Conservation (phyloP, 495 filamentous ascomycete species). For the Lepraria neglecta region DNA sequence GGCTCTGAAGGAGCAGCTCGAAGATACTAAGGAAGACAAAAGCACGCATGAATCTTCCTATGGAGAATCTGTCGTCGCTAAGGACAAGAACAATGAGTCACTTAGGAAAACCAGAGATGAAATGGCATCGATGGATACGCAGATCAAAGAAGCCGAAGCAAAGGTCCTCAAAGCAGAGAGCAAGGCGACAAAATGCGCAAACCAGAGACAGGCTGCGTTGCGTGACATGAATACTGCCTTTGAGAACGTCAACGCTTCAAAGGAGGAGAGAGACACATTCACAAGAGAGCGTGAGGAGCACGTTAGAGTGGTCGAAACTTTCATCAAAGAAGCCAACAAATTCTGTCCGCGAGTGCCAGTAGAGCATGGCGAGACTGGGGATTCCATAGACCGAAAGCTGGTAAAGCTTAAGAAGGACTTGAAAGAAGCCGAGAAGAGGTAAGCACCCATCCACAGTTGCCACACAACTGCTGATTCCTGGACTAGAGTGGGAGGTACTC, state of each 20-base stretch:
- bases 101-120: constrained; percentile 39
- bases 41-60: constrained; percentile 42
- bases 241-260: constrained; percentile 43
- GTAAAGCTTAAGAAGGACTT: constrained; percentile 53
- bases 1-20: constrained; percentile 46
- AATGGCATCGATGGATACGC: constrained; percentile 37
- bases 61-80: constrained; percentile 47
- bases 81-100: constrained; percentile 42
- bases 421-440: constrained; percentile 44
- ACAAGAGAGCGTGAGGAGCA: constrained; percentile 45
- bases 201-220: constrained; percentile 50
- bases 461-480: background rate
- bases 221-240: constrained; percentile 61
- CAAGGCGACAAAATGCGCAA: constrained; percentile 46
- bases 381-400: constrained; percentile 58
- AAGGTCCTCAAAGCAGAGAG: constrained; percentile 51
- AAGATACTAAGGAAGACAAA: constrained; percentile 48
- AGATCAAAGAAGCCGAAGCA: constrained; percentile 38
- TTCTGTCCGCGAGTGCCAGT: constrained; percentile 59
- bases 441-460: constrained; percentile 17
- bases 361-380: constrained; percentile 57
- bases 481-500: constrained; percentile 57
- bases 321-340: constrained; percentile 49
- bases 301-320: constrained; percentile 44
- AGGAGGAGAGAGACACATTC: constrained; percentile 41